Evolutionary conservation across 345 rosid species (phyloP), one percentile per base, ranked within the genome.

Genomic region (Punica granatum): DNA sequence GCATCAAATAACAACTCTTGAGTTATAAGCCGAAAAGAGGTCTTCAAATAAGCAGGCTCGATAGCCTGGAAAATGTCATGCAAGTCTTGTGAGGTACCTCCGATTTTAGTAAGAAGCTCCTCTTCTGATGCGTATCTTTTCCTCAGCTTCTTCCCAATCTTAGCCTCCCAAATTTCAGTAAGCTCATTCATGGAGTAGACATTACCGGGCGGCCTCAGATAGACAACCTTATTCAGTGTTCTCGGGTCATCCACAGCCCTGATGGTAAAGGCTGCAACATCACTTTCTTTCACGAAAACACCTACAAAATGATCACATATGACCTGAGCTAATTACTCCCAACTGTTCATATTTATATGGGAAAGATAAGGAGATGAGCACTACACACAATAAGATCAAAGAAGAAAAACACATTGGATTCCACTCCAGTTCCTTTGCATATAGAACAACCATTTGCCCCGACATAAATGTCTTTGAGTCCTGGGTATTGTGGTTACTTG

Each of bases 201-300:
- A 67, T 92, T 89, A 36, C 87, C 88, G 0, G 77, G 82, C 3
- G 94, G 95, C 71, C 90, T 84, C 70, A 92, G 66, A 73, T 92
- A 82, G 41, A 88, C 67, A 35, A 73, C 81, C 78, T 84, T 87
- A 67, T 89, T 88, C 70, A 83, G 64, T 7, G 90, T 78, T 33
- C 78, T 80, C 1, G 89, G 85, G 73, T 92, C 98, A 36, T 89
- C 96, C 71, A 89, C 65, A 36, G 92, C 72, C 63, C 72, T 74
- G 53, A 88, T 64, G 44, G 87, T 82, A 70, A 78, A 92, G 0
- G 90, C 82, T 71, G 85, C 94, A 68, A 85, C 90, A 77, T 89
- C 96, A 42, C 73, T 64, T 43, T 82, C 87, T 71, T 77, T 80
- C 72, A 85, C 62, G 66, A 89, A 73, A 70, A 92, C 90, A 64